Evolutionary conservation across 2,329 filamentous ascomycete species (phyloP), one percentile per base, ranked within the genome.

Genomic region (Akanthomyces uredinophilus): DNA sequence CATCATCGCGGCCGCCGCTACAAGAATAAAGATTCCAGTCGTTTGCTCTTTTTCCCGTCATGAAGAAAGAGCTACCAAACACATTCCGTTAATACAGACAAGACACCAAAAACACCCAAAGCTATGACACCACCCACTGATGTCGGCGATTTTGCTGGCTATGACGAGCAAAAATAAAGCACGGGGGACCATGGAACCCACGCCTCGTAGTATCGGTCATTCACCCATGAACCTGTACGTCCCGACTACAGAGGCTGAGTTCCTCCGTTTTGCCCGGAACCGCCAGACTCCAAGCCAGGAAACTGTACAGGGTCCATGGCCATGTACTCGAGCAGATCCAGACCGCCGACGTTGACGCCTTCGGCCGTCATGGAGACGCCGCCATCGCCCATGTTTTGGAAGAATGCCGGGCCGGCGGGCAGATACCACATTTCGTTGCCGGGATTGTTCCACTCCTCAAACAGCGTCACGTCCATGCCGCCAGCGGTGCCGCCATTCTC

Each of bases 321-420:
- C 85, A 88, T 87, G 65, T 86, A 88, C 69, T 89, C 87, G 16
- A 89, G 78, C 67, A 89, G 70, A 69, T 89, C 87, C 37, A 88
- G 77, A 0, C 87, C 87, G 11, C 85, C 86, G 2, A 89, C 83
- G 66, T 87, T 87, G 55, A 88, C 83, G 32, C 86, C 86, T 66
- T 88, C 86, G 10, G 86, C 83, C 3, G 85, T 88, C 83, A 88
- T 87, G 49, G 84, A 84, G 11, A 88, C 84, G 7, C 79, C 79
- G 39, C 80, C 79, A 65, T 85, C 84, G 64, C 83, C 83, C 68
- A 87, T 79, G 69, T 86, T 87, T 68, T 87, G 84, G 72, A 86
- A 88, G 63, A 88, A 85, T 5, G 84, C 85, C 2, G 85, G 78
- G 0, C 86, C 86, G 0, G 86, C 79, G 0, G 86, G 85, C 1